Evolutionary conservation across 306 rosid species (phyloP).

Genomic region (Glycyrrhiza uralensis): DNA sequence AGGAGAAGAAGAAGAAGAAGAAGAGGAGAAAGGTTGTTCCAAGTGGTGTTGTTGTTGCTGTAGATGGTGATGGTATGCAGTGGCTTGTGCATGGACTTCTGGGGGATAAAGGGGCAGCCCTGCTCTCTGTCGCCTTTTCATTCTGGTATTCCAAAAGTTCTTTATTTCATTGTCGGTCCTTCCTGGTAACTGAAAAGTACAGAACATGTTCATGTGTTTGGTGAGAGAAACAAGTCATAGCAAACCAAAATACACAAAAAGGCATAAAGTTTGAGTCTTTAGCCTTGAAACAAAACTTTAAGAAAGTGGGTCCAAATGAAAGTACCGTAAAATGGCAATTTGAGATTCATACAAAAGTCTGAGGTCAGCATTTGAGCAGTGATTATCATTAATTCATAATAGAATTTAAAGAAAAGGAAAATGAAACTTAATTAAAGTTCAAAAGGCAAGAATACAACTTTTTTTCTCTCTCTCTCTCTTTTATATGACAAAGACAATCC

Average conservation of each 20-base stretch:
- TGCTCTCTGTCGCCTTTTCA: conserved; percentile 69
- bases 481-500: neutral
- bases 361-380: conserved; percentile 18
- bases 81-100: conserved; percentile 41
- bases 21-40: neutral
- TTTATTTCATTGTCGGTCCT: conserved; percentile 91
- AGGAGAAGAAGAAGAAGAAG: conserved; percentile 21
- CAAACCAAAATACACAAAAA: neutral
- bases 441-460: neutral
- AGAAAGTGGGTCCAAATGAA: conserved; percentile 31
- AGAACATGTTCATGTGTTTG: neutral
- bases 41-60: conserved; percentile 20
- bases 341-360: conserved; percentile 27
- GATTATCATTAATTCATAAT: neutral
- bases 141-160: conserved; percentile 85
- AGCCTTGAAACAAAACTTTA: neutral
- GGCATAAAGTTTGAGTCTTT: neutral
- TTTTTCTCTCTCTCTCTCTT: neutral
- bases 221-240: neutral
- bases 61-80: conserved; percentile 28
- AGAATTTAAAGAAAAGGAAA: neutral
- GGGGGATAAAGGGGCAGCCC: conserved; percentile 74
- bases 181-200: conserved; percentile 65
- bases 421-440: conserved; percentile 2
- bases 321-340: conserved; percentile 1